Base-by-base conservation (phyloP, 495 filamentous ascomycete genomes). In the Neurospora sp. region DNA sequence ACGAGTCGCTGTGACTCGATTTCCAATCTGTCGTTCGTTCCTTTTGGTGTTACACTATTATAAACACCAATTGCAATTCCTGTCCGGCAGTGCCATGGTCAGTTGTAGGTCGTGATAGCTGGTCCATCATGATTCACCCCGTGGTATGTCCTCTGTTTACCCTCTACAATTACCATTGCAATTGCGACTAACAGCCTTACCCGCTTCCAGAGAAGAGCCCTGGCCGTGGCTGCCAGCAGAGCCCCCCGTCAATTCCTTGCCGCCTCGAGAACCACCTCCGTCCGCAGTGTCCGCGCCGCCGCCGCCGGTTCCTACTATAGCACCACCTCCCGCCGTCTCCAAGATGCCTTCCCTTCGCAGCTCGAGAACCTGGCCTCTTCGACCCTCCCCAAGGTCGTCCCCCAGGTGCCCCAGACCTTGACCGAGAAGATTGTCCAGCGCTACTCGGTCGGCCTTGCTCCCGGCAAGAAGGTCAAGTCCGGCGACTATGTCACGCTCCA, bases 361-460 rank as follows among this genome's bases (percentile, higher is more conserved):
- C 73, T 77, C 40, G 78, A 80, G 70, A 75, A 74, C 37, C 36
- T 74, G 42, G 71, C 69, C n/a, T 59, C 71, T 11, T 13, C 54
- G 4, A 69, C 74, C 24, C 36, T 73, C 5, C 70, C 69, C 39
- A 73, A 73, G 42, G 54, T 70, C 54, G 69, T 73, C 0, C 45
- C 70, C 6, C 71, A 54, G 2, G 37, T 66, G 2, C 88, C 90
- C 0, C 95, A 97, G 81, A 97, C 93, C 70, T 82, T 97, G 39
- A 97, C 93, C 24, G 94, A 97, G 83, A 97, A 97, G 85, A 97
- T 97, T 71, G 91, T 97, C 0, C 94, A 97, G 78, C 81, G 86
- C 11, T 90, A 96, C 81, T 85, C 92, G 0, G 83, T 93, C 19
- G 92, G 90, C 62, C 88, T 97, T 5, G 78, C 90, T 24, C 79